phyloP scores from a whole-genome alignment of 345 rosid genomes.

The Psidium friedrichsthalianum region DNA sequence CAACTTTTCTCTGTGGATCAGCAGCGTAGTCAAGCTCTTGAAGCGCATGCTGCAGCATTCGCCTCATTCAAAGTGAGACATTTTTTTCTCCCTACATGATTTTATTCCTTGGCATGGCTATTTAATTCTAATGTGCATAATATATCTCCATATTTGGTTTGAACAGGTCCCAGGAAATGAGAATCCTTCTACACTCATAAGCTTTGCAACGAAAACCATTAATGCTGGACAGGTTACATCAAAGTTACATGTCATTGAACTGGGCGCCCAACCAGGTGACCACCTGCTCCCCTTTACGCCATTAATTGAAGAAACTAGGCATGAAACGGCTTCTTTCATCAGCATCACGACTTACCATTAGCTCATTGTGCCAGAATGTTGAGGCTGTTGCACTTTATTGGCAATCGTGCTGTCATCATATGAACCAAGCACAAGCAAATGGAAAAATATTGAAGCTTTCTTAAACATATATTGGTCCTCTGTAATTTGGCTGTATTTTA shows the following conservation, averaged over 20 bases:
- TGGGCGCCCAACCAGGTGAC: slow-evolving; percentile 94
- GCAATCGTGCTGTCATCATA: not conserved
- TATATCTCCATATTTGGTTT: not conserved
- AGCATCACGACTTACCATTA: not conserved
- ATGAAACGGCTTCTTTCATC: not conserved
- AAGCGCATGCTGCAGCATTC: slow-evolving; percentile 99
- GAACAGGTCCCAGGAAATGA: slow-evolving; percentile 92
- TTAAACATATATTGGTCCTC: not conserved
- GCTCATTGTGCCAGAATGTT: not conserved
- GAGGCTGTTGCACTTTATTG: not conserved
- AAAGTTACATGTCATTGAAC: slow-evolving; percentile 91
- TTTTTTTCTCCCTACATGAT: not conserved
- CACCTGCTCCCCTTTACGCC: not conserved
- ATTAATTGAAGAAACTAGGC: not conserved
- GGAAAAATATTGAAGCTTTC: not conserved
- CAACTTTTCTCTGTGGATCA: slow-evolving; percentile 92
- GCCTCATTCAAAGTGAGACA: slow-evolving; percentile 65
- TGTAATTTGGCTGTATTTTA: not conserved
- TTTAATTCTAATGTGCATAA: not conserved
- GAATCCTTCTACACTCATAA: slow-evolving; percentile 80
- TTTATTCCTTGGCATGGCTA: not conserved
- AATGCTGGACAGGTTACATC: slow-evolving; percentile 92
- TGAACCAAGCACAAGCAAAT: not conserved
- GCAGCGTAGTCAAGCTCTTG: slow-evolving; percentile 98
- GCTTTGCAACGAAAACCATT: slow-evolving; percentile 80